phyloP scores from a whole-genome alignment of 2,329 filamentous ascomycete species.

The Juglanconis sp. region DNA sequence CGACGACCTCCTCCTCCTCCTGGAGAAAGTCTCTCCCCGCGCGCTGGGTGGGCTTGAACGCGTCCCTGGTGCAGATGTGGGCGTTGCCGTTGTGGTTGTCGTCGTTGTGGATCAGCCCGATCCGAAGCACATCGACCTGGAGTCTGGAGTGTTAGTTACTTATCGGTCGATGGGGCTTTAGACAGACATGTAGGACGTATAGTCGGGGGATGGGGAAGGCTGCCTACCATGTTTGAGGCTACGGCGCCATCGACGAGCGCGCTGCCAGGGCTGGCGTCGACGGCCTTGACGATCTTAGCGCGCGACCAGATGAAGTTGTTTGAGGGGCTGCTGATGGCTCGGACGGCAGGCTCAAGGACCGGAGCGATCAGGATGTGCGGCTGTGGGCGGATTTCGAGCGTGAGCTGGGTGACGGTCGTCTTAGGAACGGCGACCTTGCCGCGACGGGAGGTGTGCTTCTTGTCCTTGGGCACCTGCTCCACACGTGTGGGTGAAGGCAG shows the following conservation, averaged over 20 bases:
- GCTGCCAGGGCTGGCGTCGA: not conserved
- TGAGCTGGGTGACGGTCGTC: not conserved
- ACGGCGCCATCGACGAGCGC: not conserved
- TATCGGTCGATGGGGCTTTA: no score
- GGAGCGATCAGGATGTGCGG: not conserved
- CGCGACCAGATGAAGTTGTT: not conserved
- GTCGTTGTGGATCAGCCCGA: conserved; percentile 2
- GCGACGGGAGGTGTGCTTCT: no score
- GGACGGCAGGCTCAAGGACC: not conserved
- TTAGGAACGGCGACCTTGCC: no score
- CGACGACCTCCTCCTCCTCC: not conserved
- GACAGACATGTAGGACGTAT: no score
- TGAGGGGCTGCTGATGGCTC: not conserved
- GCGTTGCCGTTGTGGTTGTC: not conserved
- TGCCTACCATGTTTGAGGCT: not conserved
- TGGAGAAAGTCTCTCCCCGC: not conserved
- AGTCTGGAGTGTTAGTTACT: no score
- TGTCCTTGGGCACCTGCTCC: no score
- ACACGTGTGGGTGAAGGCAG: no score
- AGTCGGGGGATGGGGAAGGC: no score
- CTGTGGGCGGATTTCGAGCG: not conserved
- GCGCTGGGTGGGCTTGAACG: not conserved
- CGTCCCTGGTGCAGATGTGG: not conserved
- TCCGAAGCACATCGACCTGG: not conserved
- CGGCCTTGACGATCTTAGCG: not conserved